Base-by-base conservation (phyloP, 768 basidiomycete species). In the Leccinum uliginosum region DNA sequence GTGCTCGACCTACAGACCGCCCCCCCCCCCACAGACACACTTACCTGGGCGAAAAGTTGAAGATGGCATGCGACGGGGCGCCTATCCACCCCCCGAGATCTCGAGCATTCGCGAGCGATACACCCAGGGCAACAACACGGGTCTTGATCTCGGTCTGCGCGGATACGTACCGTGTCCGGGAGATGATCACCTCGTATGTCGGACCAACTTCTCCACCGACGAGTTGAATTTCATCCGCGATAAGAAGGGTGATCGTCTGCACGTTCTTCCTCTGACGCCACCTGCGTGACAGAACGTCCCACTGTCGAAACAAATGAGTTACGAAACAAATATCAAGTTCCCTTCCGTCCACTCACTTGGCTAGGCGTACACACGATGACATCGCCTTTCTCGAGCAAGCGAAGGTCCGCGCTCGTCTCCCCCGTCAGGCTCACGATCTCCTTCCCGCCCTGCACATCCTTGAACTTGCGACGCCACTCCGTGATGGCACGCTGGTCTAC, bases 201-300 rank as follows among this genome's bases (percentile, higher is more conserved):
- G 93, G 93, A 6, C 96, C 96, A 55, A 93, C 83, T 67, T 93
- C 92, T 15, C 94, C 92, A 19, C 95, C 94, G 48, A 97, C 86
- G 48, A 93, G 82, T 68, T 97, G 95, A 3, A 97, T 79, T 69
- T 98, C 94, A 63, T 98, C 95, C 0, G 92, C 93, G 59, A 98
- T 97, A 54, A 97, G 75, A 0, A 98, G 77, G 0, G 91, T 93
- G 50, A 98, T 86, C 53, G 83, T 92, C 71, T 96, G 93, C 5
- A 97, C 92, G 62, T 95, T 94, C 77, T 96, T 96, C 54, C 94
- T 80, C 65, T 95, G 93, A 55, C 92, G 87, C 96, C 96, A 98
- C 62, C 94, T 76, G 29, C 95, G 79, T 3, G 93, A 96, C 17
- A 97, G 74, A 29, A 96, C 81, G 67, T 98, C 96, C 95, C 95